Base-by-base conservation (phyloP, 2,329 filamentous ascomycete species). In the Dothistroma septosporum region DNA sequence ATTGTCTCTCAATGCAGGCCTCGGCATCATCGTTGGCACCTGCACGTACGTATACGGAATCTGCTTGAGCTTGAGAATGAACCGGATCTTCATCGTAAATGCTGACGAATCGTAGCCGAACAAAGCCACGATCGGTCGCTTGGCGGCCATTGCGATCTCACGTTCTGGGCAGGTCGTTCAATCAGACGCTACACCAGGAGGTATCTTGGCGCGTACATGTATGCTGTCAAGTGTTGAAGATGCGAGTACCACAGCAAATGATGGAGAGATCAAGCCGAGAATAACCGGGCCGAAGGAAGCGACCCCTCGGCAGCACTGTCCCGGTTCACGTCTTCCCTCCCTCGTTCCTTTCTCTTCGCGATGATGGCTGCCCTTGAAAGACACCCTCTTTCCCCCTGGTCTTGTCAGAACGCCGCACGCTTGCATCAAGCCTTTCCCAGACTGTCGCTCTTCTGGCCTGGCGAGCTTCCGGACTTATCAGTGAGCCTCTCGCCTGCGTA, bases 1-100 rank as follows among this genome's bases (percentile, higher is more conserved):
- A 12, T 72, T 72, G 19, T 72, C 63, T 24, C 66, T 67, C 0
- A 78, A 65, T 31, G 74, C 49, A 1, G 76, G 74, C 1, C 76
- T 68, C 0, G 76, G 76, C 67, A 77, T 73, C 74, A 77, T 77
- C 4, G 58, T 60, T 11, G 58, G 58, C 19, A 77, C 75, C 24
- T 72, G 60, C 31, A 77, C 64, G 63, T 76, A 77, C 7, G 72
- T 72, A 58, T 76, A 77, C 0, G 75, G 70, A 33, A 77, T 70
- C 50, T 71, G 67, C 61, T 77, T 77, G 53, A 78, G 61, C 28
- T 69, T 66, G 22, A 78, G 66, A 6, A 68, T 68, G 19, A 76
- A 68, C 24, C 73, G 66, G 21, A 76, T 71, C 64, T 78, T 78
- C 54, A 74, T 72, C 2, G 68, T 70, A 60, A 72, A 72, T 31